These are phyloP conservation scores for Stephanodiscus triporus DNA, from an alignment of 108 stramenopile species.

Conservation along the genomic window DNA sequence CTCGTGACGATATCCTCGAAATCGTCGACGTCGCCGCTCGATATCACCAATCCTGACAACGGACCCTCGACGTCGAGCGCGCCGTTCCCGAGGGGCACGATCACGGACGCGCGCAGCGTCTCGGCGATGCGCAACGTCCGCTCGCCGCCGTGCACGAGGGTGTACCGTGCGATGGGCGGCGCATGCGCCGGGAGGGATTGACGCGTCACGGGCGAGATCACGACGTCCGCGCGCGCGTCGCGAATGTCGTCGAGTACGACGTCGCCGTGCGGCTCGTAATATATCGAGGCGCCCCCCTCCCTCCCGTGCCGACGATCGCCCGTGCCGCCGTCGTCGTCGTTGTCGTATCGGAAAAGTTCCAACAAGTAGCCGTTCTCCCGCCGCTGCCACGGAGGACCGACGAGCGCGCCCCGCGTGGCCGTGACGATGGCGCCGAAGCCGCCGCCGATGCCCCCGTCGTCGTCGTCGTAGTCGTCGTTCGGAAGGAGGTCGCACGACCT, in stretches of 20 bases:
- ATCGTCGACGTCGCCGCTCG: slow-evolving; percentile 32
- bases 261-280: slow-evolving; percentile 63
- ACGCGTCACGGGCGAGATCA: slow-evolving; percentile 48
- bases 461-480: no score
- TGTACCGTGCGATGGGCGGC: slow-evolving; percentile 25
- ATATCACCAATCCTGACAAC: slow-evolving; percentile 33
- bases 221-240: slow-evolving; percentile 33
- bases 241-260: slow-evolving; percentile 20
- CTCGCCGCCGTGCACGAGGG: slow-evolving; percentile 50
- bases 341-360: slow-evolving; percentile 8
- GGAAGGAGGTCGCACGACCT: slow-evolving; percentile 9
- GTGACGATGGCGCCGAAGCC: slow-evolving; percentile 15
- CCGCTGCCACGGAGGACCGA: slow-evolving; percentile 65
- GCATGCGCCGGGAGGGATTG: slow-evolving; percentile 47
- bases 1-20: slow-evolving; percentile 37
- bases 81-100: slow-evolving; percentile 51
- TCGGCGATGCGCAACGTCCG: slow-evolving; percentile 45
- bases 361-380: slow-evolving; percentile 56
- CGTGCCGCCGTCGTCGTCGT: background rate
- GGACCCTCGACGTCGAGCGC: slow-evolving; percentile 46
- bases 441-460: background rate
- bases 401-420: slow-evolving; percentile 55
- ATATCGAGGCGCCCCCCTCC: slow-evolving; percentile 30
- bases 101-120: slow-evolving; percentile 16
- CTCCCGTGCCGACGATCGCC: no score